Evolutionary conservation across 176 grass and related monocot genomes (phyloP).

Genomic region (Panicum miliaceum): DNA sequence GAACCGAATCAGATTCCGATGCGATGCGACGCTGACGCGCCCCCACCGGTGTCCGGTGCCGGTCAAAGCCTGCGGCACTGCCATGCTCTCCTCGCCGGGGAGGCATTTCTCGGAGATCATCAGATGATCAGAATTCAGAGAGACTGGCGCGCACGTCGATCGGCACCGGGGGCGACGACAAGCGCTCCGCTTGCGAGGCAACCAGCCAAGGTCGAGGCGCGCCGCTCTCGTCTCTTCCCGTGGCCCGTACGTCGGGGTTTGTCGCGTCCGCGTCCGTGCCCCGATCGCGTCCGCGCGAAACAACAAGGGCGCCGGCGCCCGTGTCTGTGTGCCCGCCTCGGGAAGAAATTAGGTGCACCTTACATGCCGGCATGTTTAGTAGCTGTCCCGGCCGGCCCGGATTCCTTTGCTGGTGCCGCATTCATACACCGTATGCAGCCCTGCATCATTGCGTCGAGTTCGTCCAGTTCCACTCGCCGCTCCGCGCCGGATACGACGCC

Average conservation of each 20-base stretch:
- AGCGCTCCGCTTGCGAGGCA: constrained; percentile 3
- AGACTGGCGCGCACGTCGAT: background rate
- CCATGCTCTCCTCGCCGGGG: background rate
- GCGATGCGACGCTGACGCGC: background rate
- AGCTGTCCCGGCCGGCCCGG: background rate
- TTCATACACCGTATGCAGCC: too few species aligned
- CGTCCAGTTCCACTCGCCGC: background rate
- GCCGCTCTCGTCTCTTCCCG: constrained; percentile 26
- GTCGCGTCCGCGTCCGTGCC: constrained; percentile 22
- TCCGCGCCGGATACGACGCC: background rate
- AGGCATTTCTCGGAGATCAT: constrained; percentile 34
- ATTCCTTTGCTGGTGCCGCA: constrained; percentile 14
- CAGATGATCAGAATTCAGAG: too few species aligned
- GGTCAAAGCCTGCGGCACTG: background rate
- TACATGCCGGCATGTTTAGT: constrained; percentile 3
- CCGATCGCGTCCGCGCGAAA: constrained; percentile 34
- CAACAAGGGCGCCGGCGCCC: constrained; percentile 12
- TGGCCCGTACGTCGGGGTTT: constrained; percentile 17
- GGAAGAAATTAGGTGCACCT: constrained; percentile 15
- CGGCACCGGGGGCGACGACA: constrained; percentile 23
- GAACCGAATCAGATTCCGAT: constrained; percentile 14
- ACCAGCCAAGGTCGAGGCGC: background rate
- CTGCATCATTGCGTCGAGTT: constrained; percentile 6
- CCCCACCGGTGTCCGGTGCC: background rate
- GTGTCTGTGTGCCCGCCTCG: constrained; percentile 15